Conservation (phyloP, 2,329 filamentous ascomycete species). For the Lasiodiplodia sp. region DNA sequence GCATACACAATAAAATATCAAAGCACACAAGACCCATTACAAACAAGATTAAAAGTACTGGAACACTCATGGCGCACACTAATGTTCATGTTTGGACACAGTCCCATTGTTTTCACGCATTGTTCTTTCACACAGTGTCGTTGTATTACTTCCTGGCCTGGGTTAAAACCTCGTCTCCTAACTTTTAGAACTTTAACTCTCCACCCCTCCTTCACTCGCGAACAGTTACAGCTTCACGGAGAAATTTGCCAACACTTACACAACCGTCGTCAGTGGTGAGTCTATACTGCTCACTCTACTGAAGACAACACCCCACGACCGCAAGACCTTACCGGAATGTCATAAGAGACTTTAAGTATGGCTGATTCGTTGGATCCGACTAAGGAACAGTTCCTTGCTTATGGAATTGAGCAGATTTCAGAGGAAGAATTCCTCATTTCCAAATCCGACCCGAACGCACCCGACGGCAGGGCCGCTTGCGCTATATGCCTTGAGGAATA, state of each 20-base stretch:
- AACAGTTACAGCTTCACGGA: background rate
- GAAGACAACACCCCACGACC: background rate
- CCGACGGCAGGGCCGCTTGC: background rate
- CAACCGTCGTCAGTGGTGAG: too few species aligned
- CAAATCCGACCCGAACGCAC: background rate
- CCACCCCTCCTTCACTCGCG: background rate
- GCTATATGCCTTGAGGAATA: constrained; percentile 39
- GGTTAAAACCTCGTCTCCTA: background rate
- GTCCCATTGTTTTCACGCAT: background rate
- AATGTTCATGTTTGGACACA: background rate
- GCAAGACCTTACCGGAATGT: background rate
- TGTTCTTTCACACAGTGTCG: background rate
- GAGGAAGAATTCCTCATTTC: background rate
- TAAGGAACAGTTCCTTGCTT: background rate
- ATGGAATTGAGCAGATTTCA: background rate
- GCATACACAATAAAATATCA: background rate
- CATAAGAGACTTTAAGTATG: background rate
- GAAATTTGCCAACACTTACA: background rate
- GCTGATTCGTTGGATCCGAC: background rate
- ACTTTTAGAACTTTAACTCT: background rate
- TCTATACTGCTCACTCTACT: too few species aligned
- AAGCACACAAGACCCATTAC: background rate
- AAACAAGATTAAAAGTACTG: background rate
- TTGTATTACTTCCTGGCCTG: background rate
- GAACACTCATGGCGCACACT: background rate